Conservation (phyloP, 2,329 filamentous ascomycete genomes). For the Aspergillus sp. region DNA sequence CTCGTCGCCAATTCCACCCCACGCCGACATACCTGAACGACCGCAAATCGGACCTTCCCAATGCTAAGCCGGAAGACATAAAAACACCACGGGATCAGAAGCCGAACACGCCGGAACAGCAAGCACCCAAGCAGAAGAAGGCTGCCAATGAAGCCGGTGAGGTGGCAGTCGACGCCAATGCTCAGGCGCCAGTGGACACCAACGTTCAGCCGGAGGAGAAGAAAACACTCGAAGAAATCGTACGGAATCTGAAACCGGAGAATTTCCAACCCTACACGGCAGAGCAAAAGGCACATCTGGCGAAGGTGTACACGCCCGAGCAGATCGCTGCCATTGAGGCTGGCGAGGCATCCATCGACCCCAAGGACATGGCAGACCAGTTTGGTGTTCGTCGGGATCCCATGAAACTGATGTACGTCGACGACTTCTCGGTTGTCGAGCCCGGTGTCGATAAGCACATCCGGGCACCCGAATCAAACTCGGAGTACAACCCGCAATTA, state of each 20-base stretch:
- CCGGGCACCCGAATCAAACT: slow-evolving; percentile 44
- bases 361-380: slow-evolving; percentile 67
- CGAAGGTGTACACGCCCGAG: slow-evolving; percentile 65
- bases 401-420: slow-evolving; percentile 67
- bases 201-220: slow-evolving; percentile 6
- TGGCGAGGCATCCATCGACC: slow-evolving; percentile 68
- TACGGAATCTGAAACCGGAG: slow-evolving; percentile 17
- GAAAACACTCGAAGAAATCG: slow-evolving; percentile 18
- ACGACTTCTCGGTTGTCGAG: slow-evolving; percentile 72
- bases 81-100: slow-evolving; percentile 19
- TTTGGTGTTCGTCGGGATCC: slow-evolving; percentile 65
- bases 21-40: slow-evolving; percentile 33
- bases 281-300: slow-evolving; percentile 57
- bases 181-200: too few species aligned
- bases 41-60: slow-evolving; percentile 35
- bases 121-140: too few species aligned
- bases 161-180: too few species aligned
- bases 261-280: slow-evolving; percentile 55
- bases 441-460: slow-evolving; percentile 69
- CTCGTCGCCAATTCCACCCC: slow-evolving; percentile 45
- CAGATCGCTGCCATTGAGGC: slow-evolving; percentile 77
- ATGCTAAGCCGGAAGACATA: slow-evolving; percentile 29
- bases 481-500: slow-evolving; percentile 53
- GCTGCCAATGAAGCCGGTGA: too few species aligned
- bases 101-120: slow-evolving; percentile 6